Base-by-base conservation (phyloP, 768 basidiomycete genomes). In the Collybia sp. region DNA sequence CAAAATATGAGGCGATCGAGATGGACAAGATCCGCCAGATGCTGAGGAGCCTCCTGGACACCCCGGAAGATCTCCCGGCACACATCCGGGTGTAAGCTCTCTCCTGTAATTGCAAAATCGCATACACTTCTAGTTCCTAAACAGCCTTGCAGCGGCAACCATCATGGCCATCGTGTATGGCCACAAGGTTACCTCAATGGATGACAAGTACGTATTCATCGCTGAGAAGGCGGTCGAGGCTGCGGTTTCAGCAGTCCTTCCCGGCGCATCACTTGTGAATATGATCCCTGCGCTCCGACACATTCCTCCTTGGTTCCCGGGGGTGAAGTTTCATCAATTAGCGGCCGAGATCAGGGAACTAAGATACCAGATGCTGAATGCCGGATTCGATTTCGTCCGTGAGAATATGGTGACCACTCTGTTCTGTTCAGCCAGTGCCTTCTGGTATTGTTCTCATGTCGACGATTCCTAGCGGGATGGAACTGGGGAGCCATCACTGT, bases 241-340 rank as follows among this genome's bases (percentile, higher is more conserved):
- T 10, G 19, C 51, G 1, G 39, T 46, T 0, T 41, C 52, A 6
- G 45, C 54, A 1, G 30, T 58, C 2, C 47, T 54, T 5, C 60
- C 60, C 3, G 60, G 63, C n/a, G 55, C 55, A 5, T 43, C 47
- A 8, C 25, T 57, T 2, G 59, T 65, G 20, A 63, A 68, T 25
- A 18, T 55, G 0, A 50, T 68, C n/a, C 63, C 65, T 12, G 19
- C 58, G 39, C 61, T 72, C 10, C 57, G 61, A 19, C 45, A 66
- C 42, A 19, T 70, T 8, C 71, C 71, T 13, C 46, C 52, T 0
- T 73, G 71, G 71, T 50, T 66, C 31, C 67, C 67, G 9, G 66
- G 67, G 4, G 53, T 57, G 8, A 46, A 47, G 2, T 67, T 66
- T 50, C 47, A 62, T 30, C 34, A 20, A 11, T 39, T 44, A n/a